Base-by-base conservation (phyloP, 345 rosid genomes). In the Gossypium ekmanianum region DNA sequence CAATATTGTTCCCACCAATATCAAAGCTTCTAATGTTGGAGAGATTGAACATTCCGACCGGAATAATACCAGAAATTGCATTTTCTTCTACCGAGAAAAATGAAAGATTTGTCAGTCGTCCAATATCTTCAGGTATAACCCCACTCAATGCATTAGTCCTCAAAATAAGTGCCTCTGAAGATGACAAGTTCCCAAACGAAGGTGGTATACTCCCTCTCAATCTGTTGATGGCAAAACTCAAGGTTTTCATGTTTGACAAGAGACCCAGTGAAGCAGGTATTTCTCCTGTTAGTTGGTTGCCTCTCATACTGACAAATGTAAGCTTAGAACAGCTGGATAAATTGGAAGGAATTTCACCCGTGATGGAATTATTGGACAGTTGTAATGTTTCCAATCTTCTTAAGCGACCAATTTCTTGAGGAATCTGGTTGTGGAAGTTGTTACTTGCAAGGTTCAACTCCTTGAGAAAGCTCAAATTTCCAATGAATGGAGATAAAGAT, bases 81-180 rank as follows among this genome's bases (percentile, higher is more conserved):
- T 34, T 34, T 34, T 34, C 39, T 34, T 7, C 76, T 0, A 51
- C n/a, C 1, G n/a, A 13, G n/a, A 51, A 2, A 51, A 13, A 51
- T 51, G 55, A 51, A 9, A 81, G 65, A 13, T 44, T 71, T 5
- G n/a, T 54, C 43, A 77, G 18, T 18, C 27, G 44, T 4, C 79
- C 83, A 14, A 76, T 29, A 9, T 27, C 18, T 12, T 48, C 27
- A 7, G 79, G 83, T 27, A 80, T 45, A 8, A 0, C 34, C 1
- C 83, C 83, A 1, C 34, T 61, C 1, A 80, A 20, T 2, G 24
- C 2, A 54, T 80, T 80, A 0, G 0, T 0, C 9, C 24, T 8
- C 1, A 76, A 11, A 20, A 24, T 47, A 1, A 79, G 14, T 9
- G 2, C 0, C 10, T n/a, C n/a, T 13, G 72, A 34, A n/a, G 61